Conservation (phyloP, 305 asterid species). For the Plantago lanceolata region DNA sequence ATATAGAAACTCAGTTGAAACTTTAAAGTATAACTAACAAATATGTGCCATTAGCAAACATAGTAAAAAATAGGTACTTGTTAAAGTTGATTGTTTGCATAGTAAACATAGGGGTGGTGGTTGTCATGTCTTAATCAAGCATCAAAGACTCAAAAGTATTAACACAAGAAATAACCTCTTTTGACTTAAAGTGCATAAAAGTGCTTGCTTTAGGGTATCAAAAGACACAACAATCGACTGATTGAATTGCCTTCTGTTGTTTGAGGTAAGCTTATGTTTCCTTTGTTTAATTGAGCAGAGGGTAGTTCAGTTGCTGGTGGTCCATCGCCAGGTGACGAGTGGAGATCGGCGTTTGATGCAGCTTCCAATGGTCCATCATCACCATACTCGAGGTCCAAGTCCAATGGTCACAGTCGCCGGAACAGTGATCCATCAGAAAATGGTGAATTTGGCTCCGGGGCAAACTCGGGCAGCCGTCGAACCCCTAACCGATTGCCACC, state of each 20-base stretch:
- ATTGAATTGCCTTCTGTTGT: not conserved
- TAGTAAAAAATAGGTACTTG: too few species aligned
- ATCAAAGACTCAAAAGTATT: too few species aligned
- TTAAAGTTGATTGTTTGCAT: too few species aligned
- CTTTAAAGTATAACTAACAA: too few species aligned
- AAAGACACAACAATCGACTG: too few species aligned
- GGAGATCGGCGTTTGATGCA: slow-evolving; percentile 95
- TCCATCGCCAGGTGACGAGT: slow-evolving; percentile 78
- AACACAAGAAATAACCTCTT: too few species aligned
- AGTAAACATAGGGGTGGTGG: too few species aligned
- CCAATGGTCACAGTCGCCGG: slow-evolving; percentile 72
- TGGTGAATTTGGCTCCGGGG: slow-evolving; percentile 45
- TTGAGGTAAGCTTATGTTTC: slow-evolving; percentile 20
- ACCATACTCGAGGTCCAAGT: slow-evolving; percentile 61
- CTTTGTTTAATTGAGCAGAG: slow-evolving; percentile 43
- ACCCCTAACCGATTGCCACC: slow-evolving; percentile 95
- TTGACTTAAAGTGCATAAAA: too few species aligned
- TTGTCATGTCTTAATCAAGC: too few species aligned
- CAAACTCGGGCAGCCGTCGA: slow-evolving; percentile 69
- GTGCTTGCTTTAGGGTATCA: too few species aligned
- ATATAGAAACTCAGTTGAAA: too few species aligned
- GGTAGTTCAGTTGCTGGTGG: slow-evolving; percentile 69
- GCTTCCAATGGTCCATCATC: slow-evolving; percentile 67
- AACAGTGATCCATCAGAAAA: slow-evolving; percentile 75
- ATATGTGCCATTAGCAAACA: too few species aligned